Base-by-base conservation (phyloP, 192 early-diverging fungal species). In the Coemansia sp. region DNA sequence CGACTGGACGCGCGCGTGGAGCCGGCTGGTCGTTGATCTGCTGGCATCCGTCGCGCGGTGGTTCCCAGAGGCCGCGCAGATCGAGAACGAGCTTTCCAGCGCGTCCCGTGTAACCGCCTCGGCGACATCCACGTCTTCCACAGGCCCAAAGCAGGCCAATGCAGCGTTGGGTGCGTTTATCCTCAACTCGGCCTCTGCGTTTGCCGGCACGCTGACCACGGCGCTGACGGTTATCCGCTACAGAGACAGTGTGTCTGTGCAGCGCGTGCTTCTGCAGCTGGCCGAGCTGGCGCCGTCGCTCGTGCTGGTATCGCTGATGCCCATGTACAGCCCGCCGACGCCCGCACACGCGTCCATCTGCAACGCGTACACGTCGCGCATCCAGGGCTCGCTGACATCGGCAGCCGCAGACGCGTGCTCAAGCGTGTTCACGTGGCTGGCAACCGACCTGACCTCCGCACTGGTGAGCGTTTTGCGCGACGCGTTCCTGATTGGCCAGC, bases 1-100 rank as follows among this genome's bases (percentile, higher is more conserved):
- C 19, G 69, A 68, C 54, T 71, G 75, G 69, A 71, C 75, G 12
- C 64, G 69, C 3, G 60, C 75, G 4, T 78, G 69, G 69, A 57
- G 61, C 58, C 65, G 58, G 48, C 27, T 70, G 0, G 28, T 71
- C 7, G 32, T 38, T 5, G 69, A 65, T 5, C 38, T 78, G 6
- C 50, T 78, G 21, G 42, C 30, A 0, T 18, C 54, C 1, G 44
- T 67, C 4, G 12, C 52, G 14, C 11, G 31, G 23, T 56, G 43
- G 67, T 11, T 76, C 18, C 73, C 75, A 1, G 69, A 62, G 2
- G 69, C 69, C 9, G 31, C 65, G 44, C 69, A 67, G 23, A 64
- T 78, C 30, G 69, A 68, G 55, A 58, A 68, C 40, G 75, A 71
- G 49, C 30, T 78, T 28, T 12, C 50, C 16, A 40, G 35, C 12